Percentiles rank a stretch among this genome's conserved stretches.
These are phyloP conservation scores for Rhizopus stolonifer DNA, from an alignment of 371 early-diverging fungal genomes.

Conservation along the genomic window DNA sequence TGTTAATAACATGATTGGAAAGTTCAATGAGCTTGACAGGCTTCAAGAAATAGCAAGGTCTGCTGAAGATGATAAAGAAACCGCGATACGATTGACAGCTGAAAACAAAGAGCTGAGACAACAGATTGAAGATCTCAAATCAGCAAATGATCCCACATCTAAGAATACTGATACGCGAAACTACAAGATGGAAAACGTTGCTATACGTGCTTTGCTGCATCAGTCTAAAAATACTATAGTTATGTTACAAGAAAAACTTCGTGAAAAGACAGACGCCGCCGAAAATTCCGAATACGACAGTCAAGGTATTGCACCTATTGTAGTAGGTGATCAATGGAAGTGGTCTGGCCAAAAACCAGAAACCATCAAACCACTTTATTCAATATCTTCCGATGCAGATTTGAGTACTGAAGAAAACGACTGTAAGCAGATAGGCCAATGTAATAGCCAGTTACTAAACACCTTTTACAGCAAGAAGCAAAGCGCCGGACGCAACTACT, in stretches of 20 bases:
- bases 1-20: slow-evolving; percentile 60
- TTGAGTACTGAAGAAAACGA: not conserved
- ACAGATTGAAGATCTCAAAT: slow-evolving; percentile 17
- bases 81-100: slow-evolving; percentile 27
- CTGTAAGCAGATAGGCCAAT: not conserved
- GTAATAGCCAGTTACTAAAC: not conserved
- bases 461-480: not conserved
- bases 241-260: slow-evolving; percentile 36
- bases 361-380: not conserved
- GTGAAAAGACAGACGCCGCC: slow-evolving; percentile 16
- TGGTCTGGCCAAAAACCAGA: slow-evolving; percentile 17
- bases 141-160: slow-evolving; percentile 1
- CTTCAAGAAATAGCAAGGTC: slow-evolving; percentile 51
- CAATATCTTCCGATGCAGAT: not conserved
- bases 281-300: slow-evolving; percentile 10
- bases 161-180: slow-evolving; percentile 7
- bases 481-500: not conserved
- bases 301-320: slow-evolving; percentile 18
- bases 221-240: slow-evolving; percentile 41
- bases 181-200: slow-evolving; percentile 39
- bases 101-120: slow-evolving; percentile 45
- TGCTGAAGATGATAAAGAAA: slow-evolving; percentile 41
- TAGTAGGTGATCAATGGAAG: slow-evolving; percentile 44
- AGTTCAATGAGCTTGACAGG: slow-evolving; percentile 78
- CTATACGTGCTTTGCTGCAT: slow-evolving; percentile 37